Conservation (phyloP, 805 yeast genomes). For the Metschnikowia baotianmanensis region DNA sequence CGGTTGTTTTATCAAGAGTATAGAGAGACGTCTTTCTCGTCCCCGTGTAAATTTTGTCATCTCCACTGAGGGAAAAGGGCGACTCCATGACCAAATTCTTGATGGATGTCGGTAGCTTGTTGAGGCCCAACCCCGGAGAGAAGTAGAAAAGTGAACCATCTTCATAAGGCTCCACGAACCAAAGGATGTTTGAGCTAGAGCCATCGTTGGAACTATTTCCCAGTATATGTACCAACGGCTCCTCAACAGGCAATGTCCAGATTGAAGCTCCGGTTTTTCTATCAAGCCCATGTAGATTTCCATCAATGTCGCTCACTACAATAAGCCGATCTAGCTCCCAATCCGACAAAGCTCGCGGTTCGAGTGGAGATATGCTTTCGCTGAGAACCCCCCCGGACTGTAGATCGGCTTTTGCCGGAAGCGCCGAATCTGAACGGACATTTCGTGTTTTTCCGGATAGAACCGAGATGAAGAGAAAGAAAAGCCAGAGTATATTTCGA, state of each 20-base stretch:
- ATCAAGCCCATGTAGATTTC: slow-evolving; percentile 77
- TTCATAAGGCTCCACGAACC: slow-evolving; percentile 89
- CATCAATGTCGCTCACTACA: slow-evolving; percentile 80
- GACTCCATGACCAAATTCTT: slow-evolving; percentile 75
- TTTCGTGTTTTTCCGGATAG: not conserved
- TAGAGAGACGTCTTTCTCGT: slow-evolving; percentile 71
- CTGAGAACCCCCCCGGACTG: slow-evolving; percentile 2
- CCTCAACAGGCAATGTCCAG: slow-evolving; percentile 72
- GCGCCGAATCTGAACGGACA: slow-evolving; percentile 3
- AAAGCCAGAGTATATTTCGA: too few relatives aligned
- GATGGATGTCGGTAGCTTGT: slow-evolving; percentile 77
- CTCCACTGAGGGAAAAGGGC: slow-evolving; percentile 75
- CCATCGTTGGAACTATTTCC: slow-evolving; percentile 9
- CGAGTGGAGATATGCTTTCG: slow-evolving; percentile 32
- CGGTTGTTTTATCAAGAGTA: slow-evolving; percentile 69
- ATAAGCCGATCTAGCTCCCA: slow-evolving; percentile 57
- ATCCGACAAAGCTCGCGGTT: slow-evolving; percentile 40
- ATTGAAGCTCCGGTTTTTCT: slow-evolving; percentile 69
- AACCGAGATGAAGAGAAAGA: slow-evolving; percentile 2
- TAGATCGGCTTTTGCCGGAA: not conserved
- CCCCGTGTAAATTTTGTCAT: slow-evolving; percentile 88
- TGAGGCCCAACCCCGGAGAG: slow-evolving; percentile 69
- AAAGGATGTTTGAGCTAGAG: slow-evolving; percentile 40
- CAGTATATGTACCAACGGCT: slow-evolving; percentile 54
- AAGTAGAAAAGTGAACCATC: slow-evolving; percentile 85